Base-by-base conservation (phyloP, 768 basidiomycete species). In the Calocybe indica region DNA sequence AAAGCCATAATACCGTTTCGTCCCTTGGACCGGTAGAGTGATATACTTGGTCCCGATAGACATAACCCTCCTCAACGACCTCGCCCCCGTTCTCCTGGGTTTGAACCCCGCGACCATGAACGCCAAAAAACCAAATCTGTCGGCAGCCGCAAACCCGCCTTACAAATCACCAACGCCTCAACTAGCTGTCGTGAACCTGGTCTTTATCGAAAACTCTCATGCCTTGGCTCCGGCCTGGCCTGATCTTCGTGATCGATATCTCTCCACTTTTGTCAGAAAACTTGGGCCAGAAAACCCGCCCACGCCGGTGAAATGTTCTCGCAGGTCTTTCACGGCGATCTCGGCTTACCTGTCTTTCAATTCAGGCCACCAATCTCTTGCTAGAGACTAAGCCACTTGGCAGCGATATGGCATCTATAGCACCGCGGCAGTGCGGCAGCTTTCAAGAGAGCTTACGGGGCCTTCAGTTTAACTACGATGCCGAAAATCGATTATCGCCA, bases 191-290 rank as follows among this genome's bases (percentile, higher is more conserved):
- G 66, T 63, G 33, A 64, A 70, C n/a, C 66, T 79, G 43, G 55
- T 80, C 50, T 65, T 82, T 49, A 69, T 81, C 52, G 80, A 82
- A 63, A 80, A 81, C 55, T 80, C 80, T 0, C 63, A 65, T 32
- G 58, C 61, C 1, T 74, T 79, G 66, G 58, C 62, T 22, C 13
- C 51, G 5, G 62, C 69, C 15, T 82, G 80, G 80, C 55, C 67
- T 52, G 68, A 75, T 60, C 71, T 81, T 32, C 64, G 70, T 51
- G 69, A 74, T 56, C 69, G 66, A 15, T 74, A 73, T 57, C 65
- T 80, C 14, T 63, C 58, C 13, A 65, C 58, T 7, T 62, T 82
- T 37, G 64, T 76, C 44, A 65, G 70, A 37, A 66, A 64, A 28
- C 58, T 80, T 42, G 60, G 70, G 50, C 51, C 55, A 13, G 61